Percentiles rank a stretch among this genome's conserved stretches.
Evolutionary conservation across 2,329 filamentous ascomycete genomes (phyloP).

Genomic region (Thielaviopsis cerberus): DNA sequence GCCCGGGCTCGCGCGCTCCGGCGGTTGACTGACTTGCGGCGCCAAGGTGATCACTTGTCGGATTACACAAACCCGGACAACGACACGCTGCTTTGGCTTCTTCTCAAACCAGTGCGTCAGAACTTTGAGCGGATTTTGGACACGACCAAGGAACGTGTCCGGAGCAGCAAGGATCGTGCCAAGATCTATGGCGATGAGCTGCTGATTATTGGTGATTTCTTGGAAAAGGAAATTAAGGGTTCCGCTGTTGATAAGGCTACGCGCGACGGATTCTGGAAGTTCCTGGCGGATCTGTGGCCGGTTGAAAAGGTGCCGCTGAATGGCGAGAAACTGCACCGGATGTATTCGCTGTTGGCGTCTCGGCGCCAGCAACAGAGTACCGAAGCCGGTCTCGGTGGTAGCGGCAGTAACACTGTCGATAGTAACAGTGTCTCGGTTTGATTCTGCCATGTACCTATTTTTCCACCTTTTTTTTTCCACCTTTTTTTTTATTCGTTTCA

Average conservation of each 20-base stretch:
- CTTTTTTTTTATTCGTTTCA: not conserved
- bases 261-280: constrained; percentile 32
- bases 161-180: constrained; percentile 42
- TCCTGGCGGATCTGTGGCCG: constrained; percentile 27
- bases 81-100: constrained; percentile 29
- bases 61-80: constrained; percentile 28
- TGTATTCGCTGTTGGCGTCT: constrained; percentile 25
- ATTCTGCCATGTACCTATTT: not conserved
- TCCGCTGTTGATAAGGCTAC: constrained; percentile 24
- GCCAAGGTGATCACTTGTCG: constrained; percentile 28
- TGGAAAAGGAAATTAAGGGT: constrained; percentile 28
- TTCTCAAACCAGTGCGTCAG: constrained; percentile 39
- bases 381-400: constrained; percentile 13
- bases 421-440: not conserved
- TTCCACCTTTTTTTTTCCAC: constrained; percentile 1
- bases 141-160: constrained; percentile 43
- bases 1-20: constrained; percentile 23
- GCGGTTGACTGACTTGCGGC: constrained; percentile 25
- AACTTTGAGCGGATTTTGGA: constrained; percentile 41
- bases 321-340: constrained; percentile 25
- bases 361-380: constrained; percentile 14
- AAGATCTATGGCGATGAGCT: constrained; percentile 42
- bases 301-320: constrained; percentile 23
- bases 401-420: not conserved
- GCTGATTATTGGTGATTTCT: constrained; percentile 43